Base-by-base conservation (phyloP, 352 stramenopile species). In the Phytophthora kernoviae region DNA sequence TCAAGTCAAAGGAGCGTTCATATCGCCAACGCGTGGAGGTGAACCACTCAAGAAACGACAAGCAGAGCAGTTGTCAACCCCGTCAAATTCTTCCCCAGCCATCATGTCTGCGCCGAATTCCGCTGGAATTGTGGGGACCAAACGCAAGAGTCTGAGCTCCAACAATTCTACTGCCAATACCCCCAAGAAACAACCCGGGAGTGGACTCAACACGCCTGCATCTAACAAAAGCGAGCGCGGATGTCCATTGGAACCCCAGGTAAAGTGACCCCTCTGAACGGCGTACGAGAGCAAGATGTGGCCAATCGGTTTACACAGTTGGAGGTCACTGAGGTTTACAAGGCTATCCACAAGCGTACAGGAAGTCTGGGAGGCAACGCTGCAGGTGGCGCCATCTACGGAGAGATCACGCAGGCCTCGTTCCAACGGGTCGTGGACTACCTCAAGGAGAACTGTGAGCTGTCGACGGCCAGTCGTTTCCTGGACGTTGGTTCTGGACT, bases 361-460 rank as follows among this genome's bases (percentile, higher is more conserved):
- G 96, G 96, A 11, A 90, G 84, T 39, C 84, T 99, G 21, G 96
- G 96, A 21, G 96, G 96, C 15, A 99, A 99, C 62, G 95, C 90
- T 4, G 87, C 92, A 1, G 92, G 92, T 50, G 97, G 97, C 24
- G 94, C 96, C 20, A 99, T 99, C 64, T 99, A 99, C 69, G 97
- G 97, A 15, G 97, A 99, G 74, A 91, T 99, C 59, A 99, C 97
- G 11, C 87, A 97, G 40, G 89, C 88, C 26, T 98, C 90, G 22
- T 99, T 99, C 87, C 96, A 99, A 73, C 95, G 96, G 39, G 93
- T 99, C 50, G 83, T 98, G 0, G 93, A 99, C 65, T 95, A 96
- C 53, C 84, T 99, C 68, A 94, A 98, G 47, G 81, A 97, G 18
- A 49, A 98, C 26, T 98, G 94, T 32, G 87, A 93, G 55, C 78